Base-by-base conservation (phyloP, 805 yeast species). In the Cyberlindnera samutprakarnensis region DNA sequence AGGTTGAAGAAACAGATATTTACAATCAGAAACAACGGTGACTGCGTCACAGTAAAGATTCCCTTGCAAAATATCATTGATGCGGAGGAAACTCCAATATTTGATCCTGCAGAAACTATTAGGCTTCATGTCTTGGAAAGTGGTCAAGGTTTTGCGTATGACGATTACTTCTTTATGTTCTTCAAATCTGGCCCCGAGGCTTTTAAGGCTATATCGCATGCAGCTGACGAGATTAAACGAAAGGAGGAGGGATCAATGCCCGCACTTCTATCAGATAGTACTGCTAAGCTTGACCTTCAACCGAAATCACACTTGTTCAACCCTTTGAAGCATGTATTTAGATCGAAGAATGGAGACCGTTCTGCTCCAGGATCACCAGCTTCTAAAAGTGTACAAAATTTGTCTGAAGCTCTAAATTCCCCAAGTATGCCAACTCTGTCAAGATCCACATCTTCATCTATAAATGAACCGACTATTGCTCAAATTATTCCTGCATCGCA, bases 1-100 rank as follows among this genome's bases (percentile, higher is more conserved):
- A 59, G 69, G 8, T 56, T 90, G 27, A 83, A 81, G 42, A 85
- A 82, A 46, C 78, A 79, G 32, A 75, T 85, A 2, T 90, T 90
- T 56, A 67, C 87, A 1, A 68, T 80, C 25, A 67, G 81, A 33
- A 82, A 84, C 52, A 63, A 68, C 16, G 78, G 78, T 11, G 78
- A 78, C 43, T 78, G 78, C 38, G 92, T 85, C 11, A 71, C 82
- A 14, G 62, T 88, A 14, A 81, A 82, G 44, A 72, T 90, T 4
- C 96, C 96, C 0, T 47, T 81, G 17, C 70, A 64, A 22, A 80
- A 79, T 46, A 60, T 90, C 11, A 48, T 80, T 7, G 82, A 78
- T 46, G 51, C 77, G 17, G 80, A 74, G 28, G 66, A 72, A 30
- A 68, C 70, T 14, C 51, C 68, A 18, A 68, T 81, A 5, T 61